phyloP scores from a whole-genome alignment of 2,329 filamentous ascomycete species.

The Fusarium sacchari region DNA sequence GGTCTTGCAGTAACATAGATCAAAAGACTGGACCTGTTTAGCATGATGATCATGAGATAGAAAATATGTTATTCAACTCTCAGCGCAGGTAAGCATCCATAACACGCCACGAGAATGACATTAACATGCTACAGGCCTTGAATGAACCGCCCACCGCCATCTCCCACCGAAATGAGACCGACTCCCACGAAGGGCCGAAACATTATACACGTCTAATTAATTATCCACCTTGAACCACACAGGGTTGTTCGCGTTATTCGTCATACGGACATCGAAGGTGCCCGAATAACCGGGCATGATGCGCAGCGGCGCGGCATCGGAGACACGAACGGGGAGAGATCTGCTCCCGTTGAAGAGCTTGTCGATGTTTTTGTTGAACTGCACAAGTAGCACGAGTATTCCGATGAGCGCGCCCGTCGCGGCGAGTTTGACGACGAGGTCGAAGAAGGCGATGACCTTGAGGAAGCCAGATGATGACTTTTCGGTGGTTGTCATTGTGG shows the following conservation, averaged over 20 bases:
- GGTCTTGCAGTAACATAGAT: too few species aligned
- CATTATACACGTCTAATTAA: background rate
- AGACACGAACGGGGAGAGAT: background rate
- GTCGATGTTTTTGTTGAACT: constrained; percentile 3
- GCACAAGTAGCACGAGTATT: constrained; percentile 25
- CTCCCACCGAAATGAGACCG: background rate
- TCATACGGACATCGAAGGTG: constrained; percentile 13
- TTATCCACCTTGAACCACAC: constrained; percentile 14
- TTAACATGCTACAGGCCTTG: background rate
- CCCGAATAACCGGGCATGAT: background rate
- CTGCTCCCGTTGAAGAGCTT: constrained; percentile 7
- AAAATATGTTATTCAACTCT: background rate
- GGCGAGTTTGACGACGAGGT: constrained; percentile 28
- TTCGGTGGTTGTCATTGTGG: constrained; percentile 14
- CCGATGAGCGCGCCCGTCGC: constrained; percentile 30
- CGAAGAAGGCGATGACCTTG: constrained; percentile 30
- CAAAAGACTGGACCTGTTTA: background rate
- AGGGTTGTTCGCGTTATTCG: background rate
- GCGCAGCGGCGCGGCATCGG: background rate
- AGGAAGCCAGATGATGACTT: constrained; percentile 21
- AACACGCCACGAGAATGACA: background rate
- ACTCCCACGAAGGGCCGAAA: background rate
- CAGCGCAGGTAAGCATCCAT: background rate
- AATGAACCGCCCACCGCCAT: background rate
- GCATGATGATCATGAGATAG: background rate